Percentiles rank a stretch among this genome's conserved stretches.
Evolutionary conservation across 495 filamentous ascomycete species (phyloP).

Genomic region (Sordaria brevicollis): DNA sequence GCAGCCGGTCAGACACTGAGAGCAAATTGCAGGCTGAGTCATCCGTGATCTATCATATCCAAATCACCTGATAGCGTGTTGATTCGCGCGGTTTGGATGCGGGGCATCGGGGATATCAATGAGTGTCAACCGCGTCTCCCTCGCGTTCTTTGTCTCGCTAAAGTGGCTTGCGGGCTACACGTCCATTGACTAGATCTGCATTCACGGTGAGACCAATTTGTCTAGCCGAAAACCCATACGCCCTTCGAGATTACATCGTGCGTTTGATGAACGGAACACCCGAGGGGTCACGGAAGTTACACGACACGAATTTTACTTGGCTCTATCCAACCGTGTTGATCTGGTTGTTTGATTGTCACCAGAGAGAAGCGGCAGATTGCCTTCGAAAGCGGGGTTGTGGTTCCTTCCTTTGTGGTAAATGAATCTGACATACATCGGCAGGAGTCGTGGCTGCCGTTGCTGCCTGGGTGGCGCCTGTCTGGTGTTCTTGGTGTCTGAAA

Average conservation of each 20-base stretch:
- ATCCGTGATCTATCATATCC: neutral
- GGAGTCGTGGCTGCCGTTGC: neutral
- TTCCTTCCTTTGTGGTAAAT: neutral
- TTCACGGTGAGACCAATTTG: neutral
- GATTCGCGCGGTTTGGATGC: neutral
- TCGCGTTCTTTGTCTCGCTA: neutral
- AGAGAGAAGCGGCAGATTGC: neutral
- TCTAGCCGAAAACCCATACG: neutral
- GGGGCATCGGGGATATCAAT: neutral
- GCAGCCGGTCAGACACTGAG: neutral
- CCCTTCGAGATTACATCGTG: neutral
- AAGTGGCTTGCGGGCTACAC: neutral
- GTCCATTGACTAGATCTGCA: neutral
- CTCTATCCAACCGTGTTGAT: neutral
- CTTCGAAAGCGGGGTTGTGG: neutral
- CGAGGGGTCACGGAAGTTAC: neutral
- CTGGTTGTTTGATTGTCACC: neutral
- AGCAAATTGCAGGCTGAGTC: neutral
- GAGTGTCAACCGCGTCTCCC: neutral
- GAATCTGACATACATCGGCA: neutral
- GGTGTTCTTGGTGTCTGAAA: neutral
- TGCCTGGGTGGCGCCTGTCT: neutral
- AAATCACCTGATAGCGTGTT: conserved; percentile 11
- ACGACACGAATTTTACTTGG: neutral
- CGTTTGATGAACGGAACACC: neutral